Evolutionary conservation across 169 alveolate genomes (phyloP), one percentile per base, ranked within the genome.

Genomic region (Cryptosporidium meleagridis): DNA sequence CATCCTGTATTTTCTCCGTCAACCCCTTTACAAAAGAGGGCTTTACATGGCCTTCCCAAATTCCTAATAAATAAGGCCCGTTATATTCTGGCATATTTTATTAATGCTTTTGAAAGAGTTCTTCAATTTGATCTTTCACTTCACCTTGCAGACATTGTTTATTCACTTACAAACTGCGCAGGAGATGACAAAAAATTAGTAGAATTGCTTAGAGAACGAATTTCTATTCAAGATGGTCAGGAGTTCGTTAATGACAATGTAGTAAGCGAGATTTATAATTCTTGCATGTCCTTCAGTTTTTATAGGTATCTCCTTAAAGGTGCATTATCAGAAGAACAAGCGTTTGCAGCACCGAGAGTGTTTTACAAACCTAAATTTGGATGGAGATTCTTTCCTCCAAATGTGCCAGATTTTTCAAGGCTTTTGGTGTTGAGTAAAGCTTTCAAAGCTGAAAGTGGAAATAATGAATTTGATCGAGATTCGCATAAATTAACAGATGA

Each of bases 341-440:
- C 89, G 4, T 80, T 80, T 62, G 89, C 89, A 23, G 55, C 89
- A n/a, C 68, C 89, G 6, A 80, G 89, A 80, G 89, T 80, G 9
- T 62, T 80, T 80, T 80, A 80, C 52, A 80, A 80, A 37, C 69
- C 89, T 16, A 80, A 62, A 21, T 4, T 62, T 44, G 89, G 89
- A 3, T 80, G 89, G 89, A 70, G 26, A 10, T 80, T 80, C 26
- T 29, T 80, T 26, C 75, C 75, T n/a, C 89, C 89, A 1, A 80
- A 80, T 62, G 65, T 62, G 1, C 89, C 89, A 8, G 89, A 80
- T 29, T 80, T 80, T 41, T 62, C 89, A 18, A 80, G 52, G 29
- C 75, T 80, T 26, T 48, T 65, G n/a, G 80, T 53, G 2, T 62
- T 80, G 26, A 80, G 89, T 21, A 59, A 80, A 33, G 59, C 59